Conservation (phyloP, 441 rosid genomes). For the Croton laevigatus region DNA sequence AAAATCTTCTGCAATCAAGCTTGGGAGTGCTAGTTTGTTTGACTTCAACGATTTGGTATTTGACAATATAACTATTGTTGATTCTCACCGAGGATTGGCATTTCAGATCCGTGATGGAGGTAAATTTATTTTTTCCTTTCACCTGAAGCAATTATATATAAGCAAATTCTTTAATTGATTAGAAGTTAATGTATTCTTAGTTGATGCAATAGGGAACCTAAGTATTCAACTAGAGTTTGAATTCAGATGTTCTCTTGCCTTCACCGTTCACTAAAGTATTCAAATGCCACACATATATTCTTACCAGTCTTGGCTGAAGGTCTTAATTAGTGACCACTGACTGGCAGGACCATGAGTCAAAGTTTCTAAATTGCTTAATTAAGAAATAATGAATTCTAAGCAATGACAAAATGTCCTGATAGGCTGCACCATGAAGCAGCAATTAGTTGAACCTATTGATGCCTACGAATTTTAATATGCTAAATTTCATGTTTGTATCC, state of each 20-base stretch:
- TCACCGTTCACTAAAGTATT: neutral
- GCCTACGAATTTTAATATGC: neutral
- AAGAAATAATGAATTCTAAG: neutral
- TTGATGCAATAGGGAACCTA: neutral
- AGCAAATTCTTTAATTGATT: neutral
- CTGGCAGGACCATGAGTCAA: neutral
- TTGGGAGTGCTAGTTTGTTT: constrained; percentile 79
- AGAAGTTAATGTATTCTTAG: neutral
- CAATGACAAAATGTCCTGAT: neutral
- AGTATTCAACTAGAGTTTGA: neutral
- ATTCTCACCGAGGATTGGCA: constrained; percentile 86
- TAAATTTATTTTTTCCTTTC: constrained; percentile 23
- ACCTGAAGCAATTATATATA: neutral
- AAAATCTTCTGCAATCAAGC: constrained; percentile 85
- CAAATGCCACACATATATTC: neutral
- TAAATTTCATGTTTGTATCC: too few species aligned
- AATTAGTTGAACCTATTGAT: neutral
- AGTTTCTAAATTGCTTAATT: neutral
- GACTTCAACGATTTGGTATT: constrained; percentile 63
- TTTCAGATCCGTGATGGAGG: constrained; percentile 95
- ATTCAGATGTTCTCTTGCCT: neutral
- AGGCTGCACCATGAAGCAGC: neutral
- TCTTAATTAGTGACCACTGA: neutral
- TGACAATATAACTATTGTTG: constrained; percentile 72
- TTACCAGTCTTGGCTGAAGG: neutral